A percentile compares a stretch with the other conserved stretches of the same genome.
phyloP scores from a whole-genome alignment of 768 basidiomycete genomes.

The Suillus placidus region DNA sequence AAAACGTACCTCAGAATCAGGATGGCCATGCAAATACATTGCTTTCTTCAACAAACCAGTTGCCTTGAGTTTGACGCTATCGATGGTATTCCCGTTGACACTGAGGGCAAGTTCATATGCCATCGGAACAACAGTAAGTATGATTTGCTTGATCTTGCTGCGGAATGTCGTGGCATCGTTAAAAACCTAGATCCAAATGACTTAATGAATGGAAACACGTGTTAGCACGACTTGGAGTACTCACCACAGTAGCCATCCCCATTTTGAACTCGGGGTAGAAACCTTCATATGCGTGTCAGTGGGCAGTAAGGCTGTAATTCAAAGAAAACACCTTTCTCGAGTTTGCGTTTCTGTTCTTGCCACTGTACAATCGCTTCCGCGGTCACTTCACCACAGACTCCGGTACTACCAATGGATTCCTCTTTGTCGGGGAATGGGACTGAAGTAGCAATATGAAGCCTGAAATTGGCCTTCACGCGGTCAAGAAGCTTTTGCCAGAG shows the following conservation, averaged over 20 bases:
- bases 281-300: background rate
- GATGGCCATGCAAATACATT: background rate
- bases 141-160: background rate
- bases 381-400: background rate
- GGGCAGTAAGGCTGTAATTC: background rate
- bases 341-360: background rate
- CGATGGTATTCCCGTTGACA: background rate
- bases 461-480: background rate
- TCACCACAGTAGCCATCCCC: background rate
- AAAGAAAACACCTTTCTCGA: background rate
- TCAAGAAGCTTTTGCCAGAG: slow-evolving; percentile 1
- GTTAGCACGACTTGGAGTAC: background rate
- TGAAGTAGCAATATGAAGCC: background rate
- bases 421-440: background rate
- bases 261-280: background rate
- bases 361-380: background rate
- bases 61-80: background rate
- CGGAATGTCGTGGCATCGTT: background rate
- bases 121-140: background rate
- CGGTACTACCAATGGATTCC: background rate
- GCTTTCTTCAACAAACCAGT: background rate
- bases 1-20: background rate
- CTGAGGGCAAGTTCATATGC: background rate
- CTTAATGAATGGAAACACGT: background rate
- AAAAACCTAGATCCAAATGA: background rate